Conservation (phyloP, 2,329 filamentous ascomycete genomes). For the Pyricularia grisea region DNA sequence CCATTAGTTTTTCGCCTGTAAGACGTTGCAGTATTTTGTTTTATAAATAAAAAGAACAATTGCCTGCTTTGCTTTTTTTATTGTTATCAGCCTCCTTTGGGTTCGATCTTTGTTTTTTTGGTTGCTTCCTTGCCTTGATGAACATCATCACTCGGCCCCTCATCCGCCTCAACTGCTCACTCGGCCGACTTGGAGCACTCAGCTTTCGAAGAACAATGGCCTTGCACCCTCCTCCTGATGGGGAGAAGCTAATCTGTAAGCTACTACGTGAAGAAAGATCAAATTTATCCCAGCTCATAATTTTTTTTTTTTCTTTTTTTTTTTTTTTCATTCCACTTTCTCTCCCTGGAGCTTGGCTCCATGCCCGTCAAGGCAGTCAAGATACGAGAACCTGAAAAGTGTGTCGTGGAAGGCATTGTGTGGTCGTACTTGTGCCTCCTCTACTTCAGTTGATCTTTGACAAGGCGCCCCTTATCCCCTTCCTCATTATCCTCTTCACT, state of each 20-base stretch:
- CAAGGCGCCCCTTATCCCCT: not conserved
- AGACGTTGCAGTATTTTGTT: too few relatives aligned
- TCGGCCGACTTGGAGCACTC: not conserved
- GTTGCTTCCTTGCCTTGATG: not conserved
- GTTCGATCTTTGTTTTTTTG: not conserved
- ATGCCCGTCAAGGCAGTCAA: not conserved
- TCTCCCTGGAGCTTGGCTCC: too few relatives aligned
- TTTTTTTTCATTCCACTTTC: too few relatives aligned
- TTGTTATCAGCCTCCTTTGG: too few relatives aligned
- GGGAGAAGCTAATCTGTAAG: conserved; percentile 41
- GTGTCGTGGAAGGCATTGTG: not conserved
- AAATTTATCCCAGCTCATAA: not conserved
- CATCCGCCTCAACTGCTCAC: not conserved
- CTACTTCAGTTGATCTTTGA: not conserved
- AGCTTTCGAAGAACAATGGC: conserved; percentile 24
- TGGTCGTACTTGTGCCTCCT: not conserved
- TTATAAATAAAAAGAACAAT: too few relatives aligned
- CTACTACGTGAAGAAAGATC: not conserved
- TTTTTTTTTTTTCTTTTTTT: not conserved
- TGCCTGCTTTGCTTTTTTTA: too few relatives aligned
- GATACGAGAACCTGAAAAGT: not conserved
- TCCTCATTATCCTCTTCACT: not conserved
- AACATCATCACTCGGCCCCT: not conserved
- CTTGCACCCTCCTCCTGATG: conserved; percentile 27
- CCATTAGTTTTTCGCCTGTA: too few relatives aligned